phyloP scores from a whole-genome alignment of 2,329 filamentous ascomycete genomes.

The Cladorrhinum sp. region DNA sequence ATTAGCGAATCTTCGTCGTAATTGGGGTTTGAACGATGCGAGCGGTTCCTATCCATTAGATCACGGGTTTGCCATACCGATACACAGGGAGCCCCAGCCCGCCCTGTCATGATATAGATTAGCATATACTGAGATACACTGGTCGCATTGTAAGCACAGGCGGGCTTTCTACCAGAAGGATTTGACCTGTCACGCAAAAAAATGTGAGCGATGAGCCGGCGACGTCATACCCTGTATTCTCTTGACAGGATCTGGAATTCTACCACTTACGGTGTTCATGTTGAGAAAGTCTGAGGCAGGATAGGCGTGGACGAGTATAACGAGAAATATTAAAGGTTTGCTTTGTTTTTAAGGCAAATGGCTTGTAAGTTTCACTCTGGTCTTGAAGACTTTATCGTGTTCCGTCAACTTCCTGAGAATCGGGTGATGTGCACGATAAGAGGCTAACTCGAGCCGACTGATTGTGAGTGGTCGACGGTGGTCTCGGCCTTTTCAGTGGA shows the following conservation, averaged over 20 bases:
- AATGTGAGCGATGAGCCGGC: slow-evolving; percentile 8
- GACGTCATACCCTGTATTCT: not conserved
- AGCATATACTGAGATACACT: not conserved
- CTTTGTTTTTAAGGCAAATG: not conserved
- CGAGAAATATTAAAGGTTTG: not conserved
- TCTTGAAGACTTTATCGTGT: slow-evolving; percentile 10
- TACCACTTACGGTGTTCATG: slow-evolving; percentile 55
- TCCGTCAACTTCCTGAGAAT: slow-evolving; percentile 14
- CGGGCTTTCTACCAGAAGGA: slow-evolving; percentile 60
- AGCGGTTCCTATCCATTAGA: not conserved
- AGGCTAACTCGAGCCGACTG: slow-evolving; percentile 9
- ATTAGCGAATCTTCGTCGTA: slow-evolving; percentile 3
- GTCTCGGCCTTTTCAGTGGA: not conserved
- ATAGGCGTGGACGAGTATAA: not conserved
- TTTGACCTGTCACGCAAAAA: slow-evolving; percentile 48
- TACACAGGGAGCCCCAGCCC: slow-evolving; percentile 86
- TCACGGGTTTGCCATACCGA: slow-evolving; percentile 53
- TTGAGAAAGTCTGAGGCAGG: slow-evolving; percentile 21
- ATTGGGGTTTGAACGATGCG: not conserved
- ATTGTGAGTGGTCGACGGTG: not conserved
- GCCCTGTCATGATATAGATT: slow-evolving; percentile 54
- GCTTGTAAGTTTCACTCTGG: not conserved
- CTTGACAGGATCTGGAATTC: not conserved
- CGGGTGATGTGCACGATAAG: slow-evolving; percentile 28
- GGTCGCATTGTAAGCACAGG: slow-evolving; percentile 7